A percentile compares a stretch with the other conserved stretches of the same genome.
Conservation (phyloP, 495 filamentous ascomycete species). For the Astrocystis sublimbata region DNA sequence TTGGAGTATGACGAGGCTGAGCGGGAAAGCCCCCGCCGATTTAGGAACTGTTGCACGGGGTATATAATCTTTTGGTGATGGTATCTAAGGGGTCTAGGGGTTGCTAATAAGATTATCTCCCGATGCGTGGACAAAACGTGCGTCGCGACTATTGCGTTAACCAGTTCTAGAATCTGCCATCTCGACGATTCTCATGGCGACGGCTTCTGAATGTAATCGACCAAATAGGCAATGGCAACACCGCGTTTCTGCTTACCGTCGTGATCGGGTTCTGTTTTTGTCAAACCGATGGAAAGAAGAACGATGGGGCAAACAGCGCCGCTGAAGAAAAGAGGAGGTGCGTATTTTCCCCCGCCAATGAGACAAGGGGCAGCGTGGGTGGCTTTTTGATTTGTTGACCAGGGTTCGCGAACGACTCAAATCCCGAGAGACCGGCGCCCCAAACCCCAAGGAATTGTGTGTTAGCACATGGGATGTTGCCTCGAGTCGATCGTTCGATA, state of each 20-base stretch:
- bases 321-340: conserved; percentile 26
- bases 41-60: conserved; percentile 24
- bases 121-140: conserved; percentile 17
- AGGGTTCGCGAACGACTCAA: conserved; percentile 29
- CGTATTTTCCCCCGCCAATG: conserved; percentile 31
- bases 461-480: conserved; percentile 5
- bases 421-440: conserved; percentile 31
- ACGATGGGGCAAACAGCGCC: conserved; percentile 15
- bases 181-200: conserved; percentile 10
- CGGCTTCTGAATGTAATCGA: conserved; percentile 16
- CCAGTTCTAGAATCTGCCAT: conserved; percentile 30
- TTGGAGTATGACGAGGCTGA: conserved; percentile 32
- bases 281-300: conserved; percentile 17
- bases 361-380: conserved; percentile 13
- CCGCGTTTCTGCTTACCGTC: conserved; percentile 7
- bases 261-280: conserved; percentile 11
- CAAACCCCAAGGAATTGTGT: conserved; percentile 26
- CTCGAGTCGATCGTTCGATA: not conserved
- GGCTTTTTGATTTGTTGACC: conserved; percentile 18
- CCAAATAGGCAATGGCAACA: conserved; percentile 17
- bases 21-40: conserved; percentile 24
- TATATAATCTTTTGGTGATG: conserved; percentile 9
- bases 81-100: not conserved
- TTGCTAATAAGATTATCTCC: conserved; percentile 6
- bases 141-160: conserved; percentile 24